Evolutionary conservation across 148 eudicot genomes (phyloP).

Genomic region (Bassia scoparia): DNA sequence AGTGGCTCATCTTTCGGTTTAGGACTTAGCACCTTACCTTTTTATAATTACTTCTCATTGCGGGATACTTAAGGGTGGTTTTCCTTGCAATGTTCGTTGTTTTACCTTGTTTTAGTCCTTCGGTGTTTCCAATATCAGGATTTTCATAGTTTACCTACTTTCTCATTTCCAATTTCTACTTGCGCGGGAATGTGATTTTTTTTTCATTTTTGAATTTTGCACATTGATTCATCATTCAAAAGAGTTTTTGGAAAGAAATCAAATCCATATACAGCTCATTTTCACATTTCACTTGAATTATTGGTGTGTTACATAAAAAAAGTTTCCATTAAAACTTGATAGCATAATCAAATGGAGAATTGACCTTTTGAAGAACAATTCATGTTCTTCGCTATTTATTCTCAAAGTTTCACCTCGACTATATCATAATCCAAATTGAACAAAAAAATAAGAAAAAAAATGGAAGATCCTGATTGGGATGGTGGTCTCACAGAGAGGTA

Average conservation of each 20-base stretch:
- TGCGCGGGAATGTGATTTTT: slow-evolving; percentile 10
- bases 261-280: background rate
- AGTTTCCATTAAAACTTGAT: background rate
- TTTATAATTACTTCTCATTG: background rate
- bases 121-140: background rate
- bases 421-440: background rate
- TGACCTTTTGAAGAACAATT: background rate
- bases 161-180: background rate
- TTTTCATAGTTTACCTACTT: background rate
- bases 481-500: slow-evolving; percentile 15
- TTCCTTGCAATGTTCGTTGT: background rate
- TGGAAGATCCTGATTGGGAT: slow-evolving; percentile 8
- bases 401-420: background rate
- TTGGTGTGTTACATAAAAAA: background rate
- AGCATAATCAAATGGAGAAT: background rate
- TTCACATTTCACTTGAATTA: background rate
- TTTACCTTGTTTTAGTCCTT: background rate
- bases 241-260: slow-evolving; percentile 1
- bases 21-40: background rate
- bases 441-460: background rate
- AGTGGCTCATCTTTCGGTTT: background rate
- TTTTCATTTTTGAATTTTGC: background rate
- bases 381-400: background rate
- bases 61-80: background rate
- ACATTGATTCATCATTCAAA: background rate